Conservation (phyloP, 2,329 filamentous ascomycete species). For the Neoascochyta sp. region DNA sequence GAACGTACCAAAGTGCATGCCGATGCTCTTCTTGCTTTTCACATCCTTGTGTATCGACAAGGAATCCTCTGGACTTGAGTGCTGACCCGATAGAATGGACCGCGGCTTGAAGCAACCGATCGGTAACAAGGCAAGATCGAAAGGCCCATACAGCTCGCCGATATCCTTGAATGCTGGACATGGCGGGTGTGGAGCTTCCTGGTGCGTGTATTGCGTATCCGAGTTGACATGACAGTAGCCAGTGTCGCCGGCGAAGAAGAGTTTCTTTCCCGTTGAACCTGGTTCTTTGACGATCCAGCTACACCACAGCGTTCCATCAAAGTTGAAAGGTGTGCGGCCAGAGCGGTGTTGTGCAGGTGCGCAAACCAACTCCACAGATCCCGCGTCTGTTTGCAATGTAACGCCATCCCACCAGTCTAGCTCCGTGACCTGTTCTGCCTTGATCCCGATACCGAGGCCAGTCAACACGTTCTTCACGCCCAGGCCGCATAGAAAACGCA, state of each 20-base stretch:
- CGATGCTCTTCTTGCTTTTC: slow-evolving; percentile 46
- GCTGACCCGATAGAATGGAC: slow-evolving; percentile 44
- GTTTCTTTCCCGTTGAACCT: slow-evolving; percentile 24
- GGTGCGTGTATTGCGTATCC: slow-evolving; percentile 28
- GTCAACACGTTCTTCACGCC: slow-evolving; percentile 39
- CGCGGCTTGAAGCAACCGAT: slow-evolving; percentile 49
- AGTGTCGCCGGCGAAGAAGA: slow-evolving; percentile 51
- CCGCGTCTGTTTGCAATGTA: slow-evolving; percentile 32
- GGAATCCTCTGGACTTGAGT: slow-evolving; percentile 49
- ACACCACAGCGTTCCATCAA: slow-evolving; percentile 47
- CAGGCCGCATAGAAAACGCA: slow-evolving; percentile 45
- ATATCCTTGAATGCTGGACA: slow-evolving; percentile 50
- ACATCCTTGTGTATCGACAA: slow-evolving; percentile 48
- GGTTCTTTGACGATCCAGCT: slow-evolving; percentile 44
- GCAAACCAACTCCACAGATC: slow-evolving; percentile 44
- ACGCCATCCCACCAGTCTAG: slow-evolving; percentile 52
- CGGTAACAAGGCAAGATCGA: slow-evolving; percentile 49
- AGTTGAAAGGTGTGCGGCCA: slow-evolving; percentile 41
- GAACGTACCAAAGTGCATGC: slow-evolving; percentile 53
- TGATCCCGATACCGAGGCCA: slow-evolving; percentile 39
- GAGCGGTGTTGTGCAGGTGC: slow-evolving; percentile 50
- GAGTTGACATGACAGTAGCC: slow-evolving; percentile 43
- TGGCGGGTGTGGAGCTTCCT: slow-evolving; percentile 36
- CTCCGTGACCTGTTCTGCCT: slow-evolving; percentile 42
- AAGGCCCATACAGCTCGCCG: slow-evolving; percentile 46